A percentile compares a stretch with the other conserved stretches of the same genome.
phyloP scores from a whole-genome alignment of 2,329 filamentous ascomycete genomes.

The Colletotrichum simmondsii region DNA sequence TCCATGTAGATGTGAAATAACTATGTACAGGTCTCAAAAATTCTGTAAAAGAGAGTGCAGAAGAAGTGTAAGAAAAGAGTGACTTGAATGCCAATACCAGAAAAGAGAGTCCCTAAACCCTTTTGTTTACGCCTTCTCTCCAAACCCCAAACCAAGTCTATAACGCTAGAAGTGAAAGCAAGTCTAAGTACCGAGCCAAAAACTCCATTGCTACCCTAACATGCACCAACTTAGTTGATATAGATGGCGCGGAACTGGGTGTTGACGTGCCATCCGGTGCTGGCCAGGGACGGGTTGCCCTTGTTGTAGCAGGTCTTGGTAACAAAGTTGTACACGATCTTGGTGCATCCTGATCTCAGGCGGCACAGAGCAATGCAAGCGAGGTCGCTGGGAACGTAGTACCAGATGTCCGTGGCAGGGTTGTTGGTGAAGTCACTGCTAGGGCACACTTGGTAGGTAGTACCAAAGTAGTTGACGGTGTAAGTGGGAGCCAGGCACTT shows the following conservation, averaged over 20 bases:
- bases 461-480: background rate
- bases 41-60: background rate
- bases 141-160: background rate
- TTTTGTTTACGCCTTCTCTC: background rate
- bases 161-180: background rate
- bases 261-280: conserved; percentile 18
- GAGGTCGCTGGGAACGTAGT: background rate
- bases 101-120: background rate
- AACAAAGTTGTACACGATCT: conserved; percentile 16
- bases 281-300: conserved; percentile 18
- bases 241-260: conserved; percentile 21
- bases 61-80: background rate
- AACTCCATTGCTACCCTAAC: background rate
- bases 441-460: conserved; percentile 11
- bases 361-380: conserved; percentile 10
- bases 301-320: conserved; percentile 23
- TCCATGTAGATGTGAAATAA: background rate
- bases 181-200: background rate
- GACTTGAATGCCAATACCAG: background rate
- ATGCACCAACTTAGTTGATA: background rate
- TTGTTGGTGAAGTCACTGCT: conserved; percentile 24
- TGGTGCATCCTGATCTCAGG: conserved; percentile 7
- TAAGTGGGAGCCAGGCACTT: conserved; percentile 17
- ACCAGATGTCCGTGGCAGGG: conserved; percentile 21
- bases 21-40: background rate